Evolutionary conservation across 2,329 filamentous ascomycete genomes (phyloP).

Genomic region (Xylariaceae sp.): DNA sequence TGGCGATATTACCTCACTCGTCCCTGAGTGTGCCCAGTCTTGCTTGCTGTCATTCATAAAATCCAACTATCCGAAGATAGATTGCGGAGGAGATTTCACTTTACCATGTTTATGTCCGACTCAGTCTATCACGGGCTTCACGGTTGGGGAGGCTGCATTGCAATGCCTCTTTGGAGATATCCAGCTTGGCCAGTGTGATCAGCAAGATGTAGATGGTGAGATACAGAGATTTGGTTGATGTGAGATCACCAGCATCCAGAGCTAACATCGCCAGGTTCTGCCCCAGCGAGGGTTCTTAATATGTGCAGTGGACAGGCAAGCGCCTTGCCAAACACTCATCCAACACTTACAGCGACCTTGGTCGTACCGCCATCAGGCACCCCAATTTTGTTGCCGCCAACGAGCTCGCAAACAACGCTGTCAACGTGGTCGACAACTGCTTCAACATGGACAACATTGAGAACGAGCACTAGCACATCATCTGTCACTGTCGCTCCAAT

Average conservation of each 20-base stretch:
- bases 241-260: constrained; percentile 23
- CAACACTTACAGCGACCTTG: constrained; percentile 64
- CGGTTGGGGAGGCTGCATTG: constrained; percentile 73
- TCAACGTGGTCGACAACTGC: constrained; percentile 8
- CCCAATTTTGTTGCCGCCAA: constrained; percentile 27
- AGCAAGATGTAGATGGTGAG: constrained; percentile 51
- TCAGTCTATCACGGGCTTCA: constrained; percentile 66
- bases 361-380: constrained; percentile 42
- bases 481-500: constrained; percentile 11
- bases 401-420: constrained; percentile 20
- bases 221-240: not conserved
- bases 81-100: constrained; percentile 58
- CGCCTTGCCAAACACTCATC: constrained; percentile 64
- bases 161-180: constrained; percentile 68
- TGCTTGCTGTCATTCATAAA: constrained; percentile 70
- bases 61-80: constrained; percentile 60
- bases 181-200: constrained; percentile 58
- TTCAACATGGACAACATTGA: constrained; percentile 18
- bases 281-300: constrained; percentile 51
- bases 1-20: constrained; percentile 35
- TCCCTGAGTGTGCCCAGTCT: constrained; percentile 40
- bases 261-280: constrained; percentile 32
- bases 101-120: constrained; percentile 70
- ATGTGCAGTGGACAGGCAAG: constrained; percentile 62
- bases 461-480: constrained; percentile 11